Base-by-base conservation (phyloP, 148 eudicot genomes). In the Rhododendron vialii region DNA sequence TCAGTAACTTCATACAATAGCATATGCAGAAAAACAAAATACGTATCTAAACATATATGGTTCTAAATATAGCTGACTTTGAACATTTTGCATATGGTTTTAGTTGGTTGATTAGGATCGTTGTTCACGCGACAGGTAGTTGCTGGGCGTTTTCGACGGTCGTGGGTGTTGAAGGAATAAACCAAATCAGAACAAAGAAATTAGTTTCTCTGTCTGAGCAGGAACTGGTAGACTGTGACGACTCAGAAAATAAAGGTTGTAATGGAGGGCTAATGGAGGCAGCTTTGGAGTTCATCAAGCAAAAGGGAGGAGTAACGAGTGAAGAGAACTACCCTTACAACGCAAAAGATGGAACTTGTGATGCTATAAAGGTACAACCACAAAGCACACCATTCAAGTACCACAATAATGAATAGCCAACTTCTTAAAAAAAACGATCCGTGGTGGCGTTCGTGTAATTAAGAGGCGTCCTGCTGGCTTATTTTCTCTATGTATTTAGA, bases 61-160 rank as follows among this genome's bases (percentile, higher is more conserved):
- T 28, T 28, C 7, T 3, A 30, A 11, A 30, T 30, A 0, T 3
- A 28, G 75, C 38, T 30, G 7, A 30, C 5, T 28, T 30, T 13
- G 15, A 26, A 10, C 74, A 67, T 26, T 26, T 67, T 26, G 74
- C 17, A 69, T 26, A 69, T 2, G 36, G 75, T 11, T 69, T 26
- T 28, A 1, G 75, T 10, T 10, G 36, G 20, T 71, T 33, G 38
- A 71, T 33, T 15, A 65, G 2, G 13, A 3, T 71, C 22, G 36
- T 71, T 13, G 76, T 71, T 71, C 20, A 4, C 10, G n/a, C 28
- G 79, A 84, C 92, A 97, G 99, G 99, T 24, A 97, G 99, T 86
- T 97, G 99, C 84, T 97, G 99, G 99, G 98, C 99, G 63, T 97
- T 97, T 86, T 97, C 99, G 5, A 90, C 99, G 0, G 92, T 97